Evolutionary conservation across 78 protist genomes (phyloP).

Genomic region (Pelomyxa schiedti): DNA sequence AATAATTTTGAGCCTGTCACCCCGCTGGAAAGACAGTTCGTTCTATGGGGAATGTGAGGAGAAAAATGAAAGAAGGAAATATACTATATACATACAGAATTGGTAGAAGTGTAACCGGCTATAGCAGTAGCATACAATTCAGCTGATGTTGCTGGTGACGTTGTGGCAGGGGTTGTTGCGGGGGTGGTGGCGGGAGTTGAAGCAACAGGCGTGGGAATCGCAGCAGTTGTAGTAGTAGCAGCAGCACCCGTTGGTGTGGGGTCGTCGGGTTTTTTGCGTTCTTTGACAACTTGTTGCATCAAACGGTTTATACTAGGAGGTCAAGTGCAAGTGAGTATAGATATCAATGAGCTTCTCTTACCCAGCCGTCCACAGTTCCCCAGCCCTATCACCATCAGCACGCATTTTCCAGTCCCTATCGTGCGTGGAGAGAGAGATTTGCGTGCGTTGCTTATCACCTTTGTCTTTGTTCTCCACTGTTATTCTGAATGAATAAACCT

Average conservation of each 20-base stretch:
- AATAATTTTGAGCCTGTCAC: neutral
- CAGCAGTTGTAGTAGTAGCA: neutral
- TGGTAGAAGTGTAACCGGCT: neutral
- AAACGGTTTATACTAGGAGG: too few relatives aligned
- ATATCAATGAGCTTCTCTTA: neutral
- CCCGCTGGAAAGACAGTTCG: neutral
- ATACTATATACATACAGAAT: neutral
- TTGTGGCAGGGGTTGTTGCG: neutral
- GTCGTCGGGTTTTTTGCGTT: neutral
- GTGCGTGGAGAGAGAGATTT: neutral
- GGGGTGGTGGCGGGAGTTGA: neutral
- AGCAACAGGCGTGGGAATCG: neutral
- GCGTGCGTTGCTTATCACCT: neutral
- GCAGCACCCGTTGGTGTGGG: neutral
- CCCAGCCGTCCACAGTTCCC: neutral
- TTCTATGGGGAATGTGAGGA: neutral
- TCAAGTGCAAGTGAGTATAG: too few relatives aligned
- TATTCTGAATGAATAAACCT: neutral
- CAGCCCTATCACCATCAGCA: neutral
- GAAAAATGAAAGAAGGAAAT: neutral
- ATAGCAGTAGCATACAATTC: neutral
- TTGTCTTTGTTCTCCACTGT: neutral
- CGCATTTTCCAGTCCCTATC: neutral
- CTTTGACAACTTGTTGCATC: too few relatives aligned
- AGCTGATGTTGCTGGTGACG: neutral